Base-by-base conservation (phyloP, 2,329 filamentous ascomycete species). In the Xenoacremonium recifei region DNA sequence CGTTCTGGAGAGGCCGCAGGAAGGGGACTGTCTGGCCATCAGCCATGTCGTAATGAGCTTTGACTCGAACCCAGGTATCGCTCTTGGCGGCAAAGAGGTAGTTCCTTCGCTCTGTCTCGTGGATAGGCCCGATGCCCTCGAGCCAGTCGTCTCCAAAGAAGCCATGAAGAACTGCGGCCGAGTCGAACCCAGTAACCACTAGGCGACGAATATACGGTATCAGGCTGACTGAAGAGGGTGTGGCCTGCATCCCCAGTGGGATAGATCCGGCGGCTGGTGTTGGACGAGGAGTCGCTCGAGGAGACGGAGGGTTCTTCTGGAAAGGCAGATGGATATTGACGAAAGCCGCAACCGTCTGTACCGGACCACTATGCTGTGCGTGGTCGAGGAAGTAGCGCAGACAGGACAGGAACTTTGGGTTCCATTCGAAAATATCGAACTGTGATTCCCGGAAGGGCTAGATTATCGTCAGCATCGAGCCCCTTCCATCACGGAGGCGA, bases 91-190 rank as follows among this genome's bases (percentile, higher is more conserved):
- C 89, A 62, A 97, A 97, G 23, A 99, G 77, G 62, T 93, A 99
- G 63, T 99, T 99, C 42, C 89, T 80, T 38, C 93, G 80, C 67
- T 99, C 93, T 50, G 87, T 84, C 63, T 96, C 89, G 60, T 95
- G 87, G 45, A 96, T 72, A 10, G 84, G 81, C 0, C 90, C 87
- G 36, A 97, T 77, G 2, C 93, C 93, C 16, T 78, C 72, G 23
- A 72, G 67, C 88, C 91, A 99, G 61, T 95, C 86, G 51, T 96
- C 88, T n/a, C 93, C 93, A 57, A 97, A 99, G 70, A 96, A 96
- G 10, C 90, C 90, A 60, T 96, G 89, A 46, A 99, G 72, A n/a
- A 97, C 84, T 1, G 83, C 83, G 0, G 87, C 83, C 30, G 83
- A 84, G 64, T 97, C 93, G 70, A 95, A 93, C 2, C 91, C 92